phyloP scores from a whole-genome alignment of 352 stramenopile genomes.

The Thraustotheca clavata region DNA sequence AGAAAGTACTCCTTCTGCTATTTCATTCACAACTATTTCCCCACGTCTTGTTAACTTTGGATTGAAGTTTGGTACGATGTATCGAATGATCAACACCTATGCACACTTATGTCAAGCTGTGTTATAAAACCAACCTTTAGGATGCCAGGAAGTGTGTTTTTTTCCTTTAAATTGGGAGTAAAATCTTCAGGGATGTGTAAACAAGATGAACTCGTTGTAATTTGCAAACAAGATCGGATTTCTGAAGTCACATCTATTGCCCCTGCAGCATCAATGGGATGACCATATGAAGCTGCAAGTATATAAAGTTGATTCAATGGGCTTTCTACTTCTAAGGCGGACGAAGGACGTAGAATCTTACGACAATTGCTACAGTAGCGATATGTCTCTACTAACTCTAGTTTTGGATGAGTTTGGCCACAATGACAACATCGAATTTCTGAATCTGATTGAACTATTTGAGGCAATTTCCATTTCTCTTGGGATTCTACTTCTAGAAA shows the following conservation, averaged over 20 bases:
- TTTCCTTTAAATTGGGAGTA: background rate
- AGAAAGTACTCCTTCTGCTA: background rate
- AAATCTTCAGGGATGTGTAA: background rate
- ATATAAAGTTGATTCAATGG: background rate
- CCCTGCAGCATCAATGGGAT: background rate
- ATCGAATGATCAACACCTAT: constrained; percentile 14
- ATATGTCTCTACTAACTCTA: constrained; percentile 7
- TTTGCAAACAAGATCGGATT: background rate
- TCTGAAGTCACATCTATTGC: background rate
- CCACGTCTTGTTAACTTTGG: constrained; percentile 10
- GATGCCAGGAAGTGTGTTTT: background rate
- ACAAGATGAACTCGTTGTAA: background rate
- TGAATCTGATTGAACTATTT: background rate
- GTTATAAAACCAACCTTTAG: background rate
- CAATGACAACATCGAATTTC: constrained; percentile 6
- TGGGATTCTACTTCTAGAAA: background rate
- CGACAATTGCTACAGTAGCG: constrained; percentile 10
- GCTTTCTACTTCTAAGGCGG: background rate
- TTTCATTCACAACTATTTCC: background rate
- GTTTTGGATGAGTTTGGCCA: constrained; percentile 3
- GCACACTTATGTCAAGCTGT: background rate
- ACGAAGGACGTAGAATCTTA: constrained; percentile 2
- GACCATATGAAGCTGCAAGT: constrained; percentile 8
- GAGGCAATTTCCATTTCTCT: constrained; percentile 5
- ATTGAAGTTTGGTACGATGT: constrained; percentile 19